A percentile compares a stretch with the other conserved stretches of the same genome.
Conservation (phyloP, 768 basidiomycete genomes). For the Mycena amicta region DNA sequence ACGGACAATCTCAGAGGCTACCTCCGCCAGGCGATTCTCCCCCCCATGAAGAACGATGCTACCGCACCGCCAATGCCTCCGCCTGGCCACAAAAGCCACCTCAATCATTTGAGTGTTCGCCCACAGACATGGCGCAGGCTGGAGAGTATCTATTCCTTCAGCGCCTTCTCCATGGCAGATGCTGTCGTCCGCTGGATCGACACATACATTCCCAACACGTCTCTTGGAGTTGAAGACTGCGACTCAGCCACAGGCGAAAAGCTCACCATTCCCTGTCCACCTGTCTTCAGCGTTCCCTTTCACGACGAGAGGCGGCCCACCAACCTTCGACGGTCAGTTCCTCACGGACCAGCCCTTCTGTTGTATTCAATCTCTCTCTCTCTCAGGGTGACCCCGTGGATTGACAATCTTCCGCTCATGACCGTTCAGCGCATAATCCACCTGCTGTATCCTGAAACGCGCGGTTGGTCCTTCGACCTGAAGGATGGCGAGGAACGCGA, state of each 20-base stretch:
- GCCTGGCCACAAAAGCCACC: constrained; percentile 48
- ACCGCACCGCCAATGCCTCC: constrained; percentile 37
- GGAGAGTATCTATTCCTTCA: constrained; percentile 45
- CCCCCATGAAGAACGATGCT: constrained; percentile 37
- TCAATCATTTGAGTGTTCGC: constrained; percentile 44
- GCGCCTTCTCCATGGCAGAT: constrained; percentile 32
- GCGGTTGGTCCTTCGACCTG: constrained; percentile 43
- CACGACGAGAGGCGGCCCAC: constrained; percentile 40
- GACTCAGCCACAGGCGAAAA: constrained; percentile 43
- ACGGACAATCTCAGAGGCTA: constrained; percentile 51
- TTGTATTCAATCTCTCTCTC: constrained; percentile 2
- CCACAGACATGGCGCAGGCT: constrained; percentile 55
- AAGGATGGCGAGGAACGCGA: constrained; percentile 38
- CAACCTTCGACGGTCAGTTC: constrained; percentile 45
- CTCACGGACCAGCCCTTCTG: neutral
- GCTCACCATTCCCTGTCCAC: constrained; percentile 46
- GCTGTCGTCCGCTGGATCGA: constrained; percentile 42
- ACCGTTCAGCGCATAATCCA: constrained; percentile 52
- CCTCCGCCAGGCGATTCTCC: constrained; percentile 50
- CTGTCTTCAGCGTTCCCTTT: constrained; percentile 37
- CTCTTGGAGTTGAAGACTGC: constrained; percentile 38
- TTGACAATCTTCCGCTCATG: constrained; percentile 52
- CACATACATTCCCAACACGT: constrained; percentile 34
- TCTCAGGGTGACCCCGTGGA: constrained; percentile 49
- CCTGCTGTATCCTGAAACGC: constrained; percentile 43